Percentiles rank a stretch among this genome's conserved stretches.
phyloP scores from a whole-genome alignment of 371 early-diverging fungal genomes.

The Batkoa obscura region DNA sequence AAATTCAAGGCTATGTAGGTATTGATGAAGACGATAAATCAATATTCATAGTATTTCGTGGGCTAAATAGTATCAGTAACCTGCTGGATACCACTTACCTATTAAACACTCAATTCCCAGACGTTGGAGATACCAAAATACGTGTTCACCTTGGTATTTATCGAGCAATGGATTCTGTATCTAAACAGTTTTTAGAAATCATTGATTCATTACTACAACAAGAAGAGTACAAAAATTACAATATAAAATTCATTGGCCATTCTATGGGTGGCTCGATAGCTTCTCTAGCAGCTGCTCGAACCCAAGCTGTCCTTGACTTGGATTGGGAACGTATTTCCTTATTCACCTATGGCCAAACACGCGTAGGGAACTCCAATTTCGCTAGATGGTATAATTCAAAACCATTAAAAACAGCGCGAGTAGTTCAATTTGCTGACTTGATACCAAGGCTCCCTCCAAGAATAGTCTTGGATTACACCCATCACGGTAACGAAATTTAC shows the following conservation, averaged over 20 bases:
- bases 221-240: not conserved
- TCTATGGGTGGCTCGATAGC: conserved; percentile 3
- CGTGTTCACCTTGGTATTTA: not conserved
- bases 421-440: not conserved
- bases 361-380: conserved; percentile 6
- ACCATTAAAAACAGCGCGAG: not conserved
- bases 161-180: not conserved
- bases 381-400: not conserved
- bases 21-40: not conserved
- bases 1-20: not conserved
- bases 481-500: not conserved
- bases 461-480: not conserved
- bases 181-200: not conserved
- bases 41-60: not conserved
- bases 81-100: not conserved
- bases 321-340: not conserved
- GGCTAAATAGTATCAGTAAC: not conserved
- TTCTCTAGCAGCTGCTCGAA: not conserved
- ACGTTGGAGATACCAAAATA: not conserved
- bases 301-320: not conserved
- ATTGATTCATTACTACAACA: not conserved
- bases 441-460: not conserved
- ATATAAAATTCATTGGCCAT: not conserved
- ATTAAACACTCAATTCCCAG: not conserved
- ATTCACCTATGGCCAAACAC: conserved; percentile 2